Percentiles rank a stretch among this genome's conserved stretches.
These are phyloP conservation scores for Olyra latifolia DNA, from an alignment of 176 grass and related monocot genomes.

Conservation along the genomic window DNA sequence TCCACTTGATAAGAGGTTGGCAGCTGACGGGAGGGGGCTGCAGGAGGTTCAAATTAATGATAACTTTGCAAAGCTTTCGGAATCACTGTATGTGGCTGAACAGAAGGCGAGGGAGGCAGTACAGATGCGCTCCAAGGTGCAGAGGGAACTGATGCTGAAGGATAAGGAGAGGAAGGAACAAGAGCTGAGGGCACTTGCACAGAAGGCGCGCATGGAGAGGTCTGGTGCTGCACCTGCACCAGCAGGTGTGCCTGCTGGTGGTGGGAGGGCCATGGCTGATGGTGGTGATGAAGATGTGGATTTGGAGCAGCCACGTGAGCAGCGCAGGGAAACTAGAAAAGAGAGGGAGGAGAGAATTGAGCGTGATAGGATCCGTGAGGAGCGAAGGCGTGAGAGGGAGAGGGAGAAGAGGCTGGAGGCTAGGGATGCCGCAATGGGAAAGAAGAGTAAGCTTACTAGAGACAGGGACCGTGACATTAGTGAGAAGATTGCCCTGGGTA, in stretches of 20 bases:
- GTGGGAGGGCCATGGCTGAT: conserved; percentile 41
- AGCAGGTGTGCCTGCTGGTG: conserved; percentile 26
- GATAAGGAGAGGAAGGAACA: conserved; percentile 98
- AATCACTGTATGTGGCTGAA: conserved; percentile 89
- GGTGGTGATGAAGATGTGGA: conserved; percentile 59
- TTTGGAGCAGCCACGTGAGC: conserved; percentile 55
- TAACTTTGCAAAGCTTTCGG: conserved; percentile 94
- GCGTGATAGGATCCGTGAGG: conserved; percentile 88
- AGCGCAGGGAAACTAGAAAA: conserved; percentile 72
- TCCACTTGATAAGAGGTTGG: conserved; percentile 89
- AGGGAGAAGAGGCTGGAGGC: conserved; percentile 90
- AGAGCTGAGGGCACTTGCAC: conserved; percentile 84
- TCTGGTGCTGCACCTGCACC: conserved; percentile 72
- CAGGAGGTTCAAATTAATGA: conserved; percentile 99
- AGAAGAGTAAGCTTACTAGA: conserved; percentile 90
- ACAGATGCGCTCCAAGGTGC: conserved; percentile 92
- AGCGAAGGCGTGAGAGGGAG: conserved; percentile 82
- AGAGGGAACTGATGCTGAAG: conserved; percentile 84
- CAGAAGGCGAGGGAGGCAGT: conserved; percentile 98
- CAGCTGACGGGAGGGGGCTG: conserved; percentile 86
- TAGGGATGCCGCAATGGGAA: conserved; percentile 76
- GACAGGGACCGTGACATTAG: conserved; percentile 90
- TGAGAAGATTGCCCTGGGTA: conserved; percentile 95
- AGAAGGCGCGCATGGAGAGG: conserved; percentile 90
- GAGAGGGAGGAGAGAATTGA: conserved; percentile 85